These are phyloP conservation scores for Thelonectria rubi DNA, from an alignment of 2,329 filamentous ascomycete genomes.

Conservation along the genomic window DNA sequence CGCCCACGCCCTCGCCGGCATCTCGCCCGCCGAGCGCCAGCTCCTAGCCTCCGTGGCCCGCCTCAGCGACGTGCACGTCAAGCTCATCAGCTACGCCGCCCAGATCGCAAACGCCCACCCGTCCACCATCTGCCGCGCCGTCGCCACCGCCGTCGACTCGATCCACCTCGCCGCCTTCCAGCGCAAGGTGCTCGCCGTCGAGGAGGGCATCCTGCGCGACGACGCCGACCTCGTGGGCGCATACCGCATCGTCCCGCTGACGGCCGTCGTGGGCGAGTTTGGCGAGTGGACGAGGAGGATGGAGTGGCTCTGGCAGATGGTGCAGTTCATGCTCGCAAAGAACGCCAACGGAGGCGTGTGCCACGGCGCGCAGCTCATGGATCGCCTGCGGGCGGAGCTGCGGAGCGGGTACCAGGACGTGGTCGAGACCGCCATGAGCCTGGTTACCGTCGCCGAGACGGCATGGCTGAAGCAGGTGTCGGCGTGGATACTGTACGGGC, in stretches of 20 bases:
- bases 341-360: conserved; percentile 54
- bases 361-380: conserved; percentile 77
- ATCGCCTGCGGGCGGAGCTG: conserved; percentile 77
- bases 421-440: conserved; percentile 75
- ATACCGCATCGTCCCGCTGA: conserved; percentile 92
- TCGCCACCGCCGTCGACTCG: conserved; percentile 79
- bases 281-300: conserved; percentile 85
- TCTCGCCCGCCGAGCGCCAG: conserved; percentile 83
- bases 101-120: conserved; percentile 75
- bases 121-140: conserved; percentile 87
- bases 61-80: conserved; percentile 80
- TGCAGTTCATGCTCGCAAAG: conserved; percentile 69
- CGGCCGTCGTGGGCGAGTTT: conserved; percentile 84
- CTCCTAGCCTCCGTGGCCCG: conserved; percentile 80
- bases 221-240: conserved; percentile 86
- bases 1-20: conserved; percentile 56
- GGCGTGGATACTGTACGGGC: conserved; percentile 90
- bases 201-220: conserved; percentile 77
- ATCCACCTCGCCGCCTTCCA: conserved; percentile 84
- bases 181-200: conserved; percentile 83
- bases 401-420: conserved; percentile 91
- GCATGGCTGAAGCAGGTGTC: conserved; percentile 92
- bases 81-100: conserved; percentile 72
- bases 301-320: conserved; percentile 84
- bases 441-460: conserved; percentile 82